Evolutionary conservation across 805 yeast species (phyloP).

Genomic region (Cyberlindnera nakhonratchasimensis): DNA sequence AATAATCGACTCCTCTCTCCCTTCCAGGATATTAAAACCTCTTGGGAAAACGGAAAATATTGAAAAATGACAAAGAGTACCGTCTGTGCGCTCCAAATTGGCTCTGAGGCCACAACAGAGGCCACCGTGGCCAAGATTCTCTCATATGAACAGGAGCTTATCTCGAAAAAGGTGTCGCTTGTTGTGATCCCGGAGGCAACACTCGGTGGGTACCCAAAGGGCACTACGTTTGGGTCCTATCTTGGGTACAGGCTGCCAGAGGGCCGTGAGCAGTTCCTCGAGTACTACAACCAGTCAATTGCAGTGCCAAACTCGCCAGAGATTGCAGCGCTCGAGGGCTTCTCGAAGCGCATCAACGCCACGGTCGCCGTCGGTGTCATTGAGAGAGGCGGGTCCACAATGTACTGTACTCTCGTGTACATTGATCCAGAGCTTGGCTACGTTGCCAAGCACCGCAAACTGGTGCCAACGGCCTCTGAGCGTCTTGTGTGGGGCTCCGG

Average conservation of each 20-base stretch:
- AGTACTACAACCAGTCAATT: conserved; percentile 35
- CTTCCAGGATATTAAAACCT: too few species aligned
- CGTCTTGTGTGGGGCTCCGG: conserved; percentile 45
- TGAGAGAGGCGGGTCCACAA: conserved; percentile 37
- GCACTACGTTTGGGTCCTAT: conserved; percentile 40
- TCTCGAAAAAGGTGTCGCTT: conserved; percentile 31
- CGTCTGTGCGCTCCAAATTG: conserved; percentile 43
- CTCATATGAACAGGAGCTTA: conserved; percentile 36
- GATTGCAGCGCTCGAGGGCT: conserved; percentile 31
- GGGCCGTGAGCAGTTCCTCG: conserved; percentile 39
- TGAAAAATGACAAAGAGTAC: conserved; percentile 1
- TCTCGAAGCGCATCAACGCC: conserved; percentile 34
- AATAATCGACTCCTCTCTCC: not conserved
- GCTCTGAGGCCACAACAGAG: conserved; percentile 36
- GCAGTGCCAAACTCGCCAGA: conserved; percentile 35
- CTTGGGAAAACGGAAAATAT: too few species aligned
- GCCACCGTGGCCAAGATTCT: conserved; percentile 37
- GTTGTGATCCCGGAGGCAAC: conserved; percentile 46
- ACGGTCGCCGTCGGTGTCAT: conserved; percentile 39
- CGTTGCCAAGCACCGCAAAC: conserved; percentile 41
- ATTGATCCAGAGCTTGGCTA: conserved; percentile 38
- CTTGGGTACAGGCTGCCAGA: conserved; percentile 40
- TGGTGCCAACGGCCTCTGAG: conserved; percentile 44
- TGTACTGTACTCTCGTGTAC: conserved; percentile 40
- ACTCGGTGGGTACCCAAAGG: conserved; percentile 47